Base-by-base conservation (phyloP, 805 yeast genomes). In the Wickerhamomyces mucosus region DNA sequence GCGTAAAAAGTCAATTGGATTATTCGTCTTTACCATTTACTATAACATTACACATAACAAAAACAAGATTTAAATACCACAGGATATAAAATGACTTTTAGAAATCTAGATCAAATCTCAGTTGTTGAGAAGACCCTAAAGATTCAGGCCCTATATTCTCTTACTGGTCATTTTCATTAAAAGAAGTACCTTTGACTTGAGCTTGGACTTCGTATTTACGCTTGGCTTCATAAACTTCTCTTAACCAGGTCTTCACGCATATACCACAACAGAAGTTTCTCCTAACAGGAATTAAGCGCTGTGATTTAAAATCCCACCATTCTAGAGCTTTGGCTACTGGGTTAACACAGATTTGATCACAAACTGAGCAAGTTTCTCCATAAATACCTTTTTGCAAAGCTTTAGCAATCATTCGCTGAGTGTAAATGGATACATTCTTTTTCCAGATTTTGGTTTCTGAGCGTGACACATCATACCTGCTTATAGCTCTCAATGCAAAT, bases 261-360 rank as follows among this genome's bases (percentile, higher is more conserved):
- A 53, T 45, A 2, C 70, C 72, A 37, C 69, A 59, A 40, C 82
- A 75, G 40, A 75, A 75, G 37, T 65, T 65, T 24, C 70, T 54
- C 42, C 67, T 65, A 18, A 75, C 58, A 0, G 83, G 81, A 4
- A 74, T 51, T 21, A 59, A 48, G 22, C 53, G 58, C 34, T 74
- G 67, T 23, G 59, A 65, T 30, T 67, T 58, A 28, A 73, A 59
- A 42, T 75, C 76, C 82, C 83, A 75, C 81, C 81, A 75, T 46
- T 75, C 82, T 38, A 67, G 46, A 2, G 67, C 61, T 41, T 75
- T 77, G 0, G 80, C 81, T 11, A 64, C 60, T 3, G 78, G 70
- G 34, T 73, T 75, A 6, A 73, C 65, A 4, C 67, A 58, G n/a
- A 64, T 55, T 4, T 50, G 36, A 7, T 58, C 51, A 48, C 83